Evolutionary conservation across 345 rosid species (phyloP).

Genomic region (Heritiera littoralis): DNA sequence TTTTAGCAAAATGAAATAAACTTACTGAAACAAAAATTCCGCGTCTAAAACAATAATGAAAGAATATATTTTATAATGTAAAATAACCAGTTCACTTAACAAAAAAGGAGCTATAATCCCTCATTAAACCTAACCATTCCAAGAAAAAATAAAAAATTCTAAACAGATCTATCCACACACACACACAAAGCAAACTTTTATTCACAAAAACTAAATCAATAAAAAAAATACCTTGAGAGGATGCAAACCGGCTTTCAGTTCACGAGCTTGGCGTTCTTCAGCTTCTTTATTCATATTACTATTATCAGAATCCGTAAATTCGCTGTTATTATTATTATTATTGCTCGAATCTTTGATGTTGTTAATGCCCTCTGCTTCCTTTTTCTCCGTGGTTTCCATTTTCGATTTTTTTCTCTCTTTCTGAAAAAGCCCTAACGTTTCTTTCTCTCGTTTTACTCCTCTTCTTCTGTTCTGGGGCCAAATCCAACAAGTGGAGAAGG

Average conservation of each 20-base stretch:
- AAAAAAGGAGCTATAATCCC: neutral
- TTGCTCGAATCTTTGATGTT: conserved; percentile 40
- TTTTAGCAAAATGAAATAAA: neutral
- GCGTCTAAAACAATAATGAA: neutral
- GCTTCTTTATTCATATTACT: conserved; percentile 33
- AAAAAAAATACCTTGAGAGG: conserved; percentile 71
- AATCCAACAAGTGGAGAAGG: neutral
- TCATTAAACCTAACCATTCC: neutral
- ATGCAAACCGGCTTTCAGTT: conserved; percentile 79
- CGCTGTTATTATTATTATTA: conserved; percentile 20
- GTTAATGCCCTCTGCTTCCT: conserved; percentile 54
- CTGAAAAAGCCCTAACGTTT: conserved; percentile 37
- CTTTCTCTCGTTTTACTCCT: neutral
- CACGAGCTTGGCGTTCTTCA: conserved; percentile 75
- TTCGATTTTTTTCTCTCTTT: conserved; percentile 19
- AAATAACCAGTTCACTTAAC: neutral
- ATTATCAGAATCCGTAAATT: conserved; percentile 22
- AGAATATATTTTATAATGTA: neutral
- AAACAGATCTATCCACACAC: neutral
- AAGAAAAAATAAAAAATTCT: neutral
- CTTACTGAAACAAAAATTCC: neutral
- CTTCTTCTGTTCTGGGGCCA: neutral
- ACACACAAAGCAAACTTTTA: too few species aligned
- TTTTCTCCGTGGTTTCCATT: conserved; percentile 72
- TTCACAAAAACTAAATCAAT: neutral